phyloP scores from a whole-genome alignment of 805 yeast genomes.

The Yarrowia deformans region DNA sequence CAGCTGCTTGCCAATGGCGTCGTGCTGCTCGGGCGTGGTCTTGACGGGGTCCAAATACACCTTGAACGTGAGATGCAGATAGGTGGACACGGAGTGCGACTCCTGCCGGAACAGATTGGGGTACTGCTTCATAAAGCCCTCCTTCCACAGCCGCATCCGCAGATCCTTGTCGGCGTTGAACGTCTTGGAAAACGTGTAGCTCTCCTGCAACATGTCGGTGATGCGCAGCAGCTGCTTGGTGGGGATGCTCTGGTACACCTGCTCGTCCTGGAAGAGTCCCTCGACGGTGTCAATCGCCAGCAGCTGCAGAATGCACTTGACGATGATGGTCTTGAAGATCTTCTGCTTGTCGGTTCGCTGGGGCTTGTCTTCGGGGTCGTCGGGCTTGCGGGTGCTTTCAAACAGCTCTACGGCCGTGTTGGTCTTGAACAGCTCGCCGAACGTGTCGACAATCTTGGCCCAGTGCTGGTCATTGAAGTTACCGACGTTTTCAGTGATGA shows the following conservation, averaged over 20 bases:
- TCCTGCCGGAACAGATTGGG: constrained; percentile 95
- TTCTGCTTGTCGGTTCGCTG: constrained; percentile 53
- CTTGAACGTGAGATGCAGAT: constrained; percentile 78
- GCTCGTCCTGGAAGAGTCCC: constrained; percentile 74
- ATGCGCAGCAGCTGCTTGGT: constrained; percentile 66
- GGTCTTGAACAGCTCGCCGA: constrained; percentile 72
- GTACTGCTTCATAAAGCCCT: constrained; percentile 88
- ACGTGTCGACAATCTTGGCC: constrained; percentile 70
- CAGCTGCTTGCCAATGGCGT: constrained; percentile 59
- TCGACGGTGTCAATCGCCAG: constrained; percentile 85
- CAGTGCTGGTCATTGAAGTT: constrained; percentile 75
- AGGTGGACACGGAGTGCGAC: constrained; percentile 86
- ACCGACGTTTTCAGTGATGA: constrained; percentile 74
- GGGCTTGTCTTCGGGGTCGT: constrained; percentile 39
- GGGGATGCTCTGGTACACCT: constrained; percentile 74
- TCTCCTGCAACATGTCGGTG: constrained; percentile 65
- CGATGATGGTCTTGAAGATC: constrained; percentile 75
- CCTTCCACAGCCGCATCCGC: constrained; percentile 87
- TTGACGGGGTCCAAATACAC: constrained; percentile 69
- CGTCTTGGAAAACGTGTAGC: constrained; percentile 82
- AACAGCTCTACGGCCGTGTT: constrained; percentile 90
- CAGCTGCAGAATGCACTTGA: constrained; percentile 89
- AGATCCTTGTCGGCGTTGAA: constrained; percentile 90
- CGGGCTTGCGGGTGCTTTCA: constrained; percentile 43
- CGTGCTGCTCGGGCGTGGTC: constrained; percentile 55